A percentile compares a stretch with the other conserved stretches of the same genome.
Conservation (phyloP, 768 basidiomycete species). For the Lactifluus echinatus region DNA sequence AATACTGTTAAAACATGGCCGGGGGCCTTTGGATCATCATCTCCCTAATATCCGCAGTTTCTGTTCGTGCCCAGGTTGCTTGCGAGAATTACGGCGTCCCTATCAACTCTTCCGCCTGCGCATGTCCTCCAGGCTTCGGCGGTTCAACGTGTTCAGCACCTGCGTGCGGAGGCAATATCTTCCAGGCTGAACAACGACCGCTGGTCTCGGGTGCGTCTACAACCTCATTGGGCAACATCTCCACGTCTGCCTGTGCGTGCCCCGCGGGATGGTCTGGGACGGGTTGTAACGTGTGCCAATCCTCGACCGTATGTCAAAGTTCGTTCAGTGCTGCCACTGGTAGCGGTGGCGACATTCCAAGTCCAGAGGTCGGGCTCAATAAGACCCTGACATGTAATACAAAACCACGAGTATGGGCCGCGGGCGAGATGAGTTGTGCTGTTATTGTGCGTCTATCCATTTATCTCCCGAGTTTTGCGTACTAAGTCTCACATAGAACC, state of each 20-base stretch:
- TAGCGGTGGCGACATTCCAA: conserved; percentile 20
- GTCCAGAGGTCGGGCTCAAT: conserved; percentile 39
- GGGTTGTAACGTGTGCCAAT: conserved; percentile 75
- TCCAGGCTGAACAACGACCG: conserved; percentile 55
- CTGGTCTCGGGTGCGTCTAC: conserved; percentile 32
- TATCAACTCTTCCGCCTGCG: conserved; percentile 47
- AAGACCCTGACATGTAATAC: conserved; percentile 68
- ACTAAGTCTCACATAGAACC: conserved; percentile 45
- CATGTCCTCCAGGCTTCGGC: conserved; percentile 78
- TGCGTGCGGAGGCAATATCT: conserved; percentile 75
- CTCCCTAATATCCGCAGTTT: not conserved
- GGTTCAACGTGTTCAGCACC: conserved; percentile 60
- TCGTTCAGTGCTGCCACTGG: conserved; percentile 42
- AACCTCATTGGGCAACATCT: conserved; percentile 53
- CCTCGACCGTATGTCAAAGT: conserved; percentile 55
- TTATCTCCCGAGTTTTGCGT: not conserved
- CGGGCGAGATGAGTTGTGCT: conserved; percentile 76
- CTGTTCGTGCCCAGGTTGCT: conserved; percentile 21
- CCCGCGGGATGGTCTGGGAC: conserved; percentile 66
- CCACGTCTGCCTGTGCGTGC: conserved; percentile 60
- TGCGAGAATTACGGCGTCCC: conserved; percentile 64
- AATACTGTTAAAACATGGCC: not conserved
- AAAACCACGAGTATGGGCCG: conserved; percentile 60
- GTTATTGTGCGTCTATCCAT: conserved; percentile 45
- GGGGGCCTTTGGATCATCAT: not conserved